Evolutionary conservation across 495 filamentous ascomycete species (phyloP).

Genomic region (Hypoxylon lienhwacheense): DNA sequence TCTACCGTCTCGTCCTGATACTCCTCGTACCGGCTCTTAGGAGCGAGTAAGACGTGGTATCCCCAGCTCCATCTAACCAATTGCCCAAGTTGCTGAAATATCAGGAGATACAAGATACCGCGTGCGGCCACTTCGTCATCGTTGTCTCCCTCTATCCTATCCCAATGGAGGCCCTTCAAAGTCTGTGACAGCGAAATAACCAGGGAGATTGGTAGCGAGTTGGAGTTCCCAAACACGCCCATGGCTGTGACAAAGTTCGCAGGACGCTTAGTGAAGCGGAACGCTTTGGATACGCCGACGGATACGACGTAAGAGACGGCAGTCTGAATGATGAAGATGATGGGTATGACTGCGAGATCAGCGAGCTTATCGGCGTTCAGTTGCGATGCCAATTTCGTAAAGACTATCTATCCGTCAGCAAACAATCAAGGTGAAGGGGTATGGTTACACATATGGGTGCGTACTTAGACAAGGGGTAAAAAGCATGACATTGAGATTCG

Average conservation of each 20-base stretch:
- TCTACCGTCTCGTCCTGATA: slow-evolving; percentile 60
- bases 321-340: slow-evolving; percentile 89
- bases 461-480: slow-evolving; percentile 97
- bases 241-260: slow-evolving; percentile 95
- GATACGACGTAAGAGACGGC: slow-evolving; percentile 79
- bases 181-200: slow-evolving; percentile 93
- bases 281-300: slow-evolving; percentile 66
- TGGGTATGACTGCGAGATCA: slow-evolving; percentile 88
- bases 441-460: slow-evolving; percentile 32
- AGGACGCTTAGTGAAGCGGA: slow-evolving; percentile 78
- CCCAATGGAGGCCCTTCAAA: slow-evolving; percentile 89
- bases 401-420: slow-evolving; percentile 60
- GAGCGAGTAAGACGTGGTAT: slow-evolving; percentile 86
- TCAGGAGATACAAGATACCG: slow-evolving; percentile 91
- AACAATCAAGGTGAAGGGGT: slow-evolving; percentile 4
- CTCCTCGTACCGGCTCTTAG: slow-evolving; percentile 69
- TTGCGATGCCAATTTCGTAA: slow-evolving; percentile 96
- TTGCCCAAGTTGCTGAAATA: slow-evolving; percentile 97
- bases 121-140: slow-evolving; percentile 92
- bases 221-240: slow-evolving; percentile 98
- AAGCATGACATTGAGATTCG: slow-evolving; percentile 88
- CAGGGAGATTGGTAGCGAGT: slow-evolving; percentile 94
- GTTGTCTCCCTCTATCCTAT: slow-evolving; percentile 85
- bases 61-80: slow-evolving; percentile 98
- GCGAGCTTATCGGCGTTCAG: slow-evolving; percentile 84